Evolutionary conservation across 495 filamentous ascomycete species (phyloP), one percentile per base, ranked within the genome.

Genomic region (Penicillium salamii): DNA sequence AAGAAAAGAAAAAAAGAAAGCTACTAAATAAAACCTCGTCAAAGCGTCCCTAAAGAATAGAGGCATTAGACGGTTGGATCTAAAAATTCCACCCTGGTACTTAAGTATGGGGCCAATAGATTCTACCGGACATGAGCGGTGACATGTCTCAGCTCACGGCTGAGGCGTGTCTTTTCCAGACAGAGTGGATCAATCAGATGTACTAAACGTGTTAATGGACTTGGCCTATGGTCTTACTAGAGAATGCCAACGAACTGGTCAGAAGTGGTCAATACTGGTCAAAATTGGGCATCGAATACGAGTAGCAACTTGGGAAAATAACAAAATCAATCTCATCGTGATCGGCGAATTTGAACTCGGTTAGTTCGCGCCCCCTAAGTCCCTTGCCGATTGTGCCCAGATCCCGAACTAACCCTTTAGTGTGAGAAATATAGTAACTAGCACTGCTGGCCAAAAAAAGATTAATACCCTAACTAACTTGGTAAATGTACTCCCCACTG

Each of bases 141-240:
- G 51, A 46, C 58, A 46, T 61, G 58, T 61, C 58, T 61, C 58
- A 61, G 50, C 21, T 52, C 49, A 53, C 53, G 46, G 49, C 57
- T 47, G 37, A 56, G 37, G 41, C 43, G 49, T 49, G 36, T 49
- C 15, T 23, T 59, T 39, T 45, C 49, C 46, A 45, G 42, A 54
- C 29, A 28, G 12, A 47, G 47, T 58, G 54, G 58, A 61, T 57
- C 58, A 55, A 61, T 61, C 58, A 61, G 58, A 61, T 54, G 54
- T 51, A 38, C n/a, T n/a, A n/a, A n/a, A n/a, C n/a, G n/a, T n/a
- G n/a, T n/a, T n/a, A n/a, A n/a, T n/a, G n/a, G n/a, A n/a, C n/a
- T 26, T 17, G 9, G 15, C 21, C 33, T 45, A 45, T 38, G 43
- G 37, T 29, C 28, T 42, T 48, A 21, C 37, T 32, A n/a, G n/a